Percentiles rank a stretch among this genome's conserved stretches.
These are phyloP conservation scores for Kwoniella sp. DNA, from an alignment of 768 basidiomycete genomes.

Conservation along the genomic window DNA sequence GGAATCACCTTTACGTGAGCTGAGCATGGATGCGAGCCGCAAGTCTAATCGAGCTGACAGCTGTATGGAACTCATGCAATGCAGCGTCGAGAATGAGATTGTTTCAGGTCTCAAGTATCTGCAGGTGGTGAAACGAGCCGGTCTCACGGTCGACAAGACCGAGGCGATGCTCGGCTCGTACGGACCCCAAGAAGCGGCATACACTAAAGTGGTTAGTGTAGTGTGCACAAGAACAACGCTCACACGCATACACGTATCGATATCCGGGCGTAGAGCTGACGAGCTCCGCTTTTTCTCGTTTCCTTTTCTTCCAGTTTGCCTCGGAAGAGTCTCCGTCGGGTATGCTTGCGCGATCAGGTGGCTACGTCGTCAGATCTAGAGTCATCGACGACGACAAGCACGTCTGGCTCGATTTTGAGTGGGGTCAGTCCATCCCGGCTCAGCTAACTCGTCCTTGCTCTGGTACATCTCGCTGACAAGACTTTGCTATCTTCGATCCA, in stretches of 20 bases:
- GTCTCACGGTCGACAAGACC: conserved; percentile 77
- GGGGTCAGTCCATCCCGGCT: conserved; percentile 60
- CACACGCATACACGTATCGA: no score
- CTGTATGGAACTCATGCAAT: conserved; percentile 18
- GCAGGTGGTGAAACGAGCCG: conserved; percentile 81
- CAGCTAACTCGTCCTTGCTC: conserved; percentile 3
- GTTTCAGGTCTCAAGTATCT: conserved; percentile 67
- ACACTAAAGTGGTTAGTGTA: conserved; percentile 63
- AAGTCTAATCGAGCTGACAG: no score
- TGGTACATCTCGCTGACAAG: not conserved
- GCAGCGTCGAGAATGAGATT: conserved; percentile 84
- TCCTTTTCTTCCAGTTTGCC: conserved; percentile 39
- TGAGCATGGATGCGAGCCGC: not conserved
- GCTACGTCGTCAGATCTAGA: conserved; percentile 75
- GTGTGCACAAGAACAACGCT: conserved; percentile 65
- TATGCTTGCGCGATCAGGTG: conserved; percentile 76
- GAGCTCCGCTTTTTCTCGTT: no score
- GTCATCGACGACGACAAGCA: conserved; percentile 85
- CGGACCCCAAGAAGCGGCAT: conserved; percentile 72
- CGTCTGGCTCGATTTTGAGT: conserved; percentile 77
- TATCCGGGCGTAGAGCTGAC: no score
- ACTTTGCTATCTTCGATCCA: conserved; percentile 11
- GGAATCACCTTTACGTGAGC: conserved; percentile 62
- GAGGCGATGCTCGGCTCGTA: conserved; percentile 86
- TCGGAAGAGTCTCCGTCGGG: conserved; percentile 66